Conservation (phyloP, 495 filamentous ascomycete species). For the Apodospora peruviana region DNA sequence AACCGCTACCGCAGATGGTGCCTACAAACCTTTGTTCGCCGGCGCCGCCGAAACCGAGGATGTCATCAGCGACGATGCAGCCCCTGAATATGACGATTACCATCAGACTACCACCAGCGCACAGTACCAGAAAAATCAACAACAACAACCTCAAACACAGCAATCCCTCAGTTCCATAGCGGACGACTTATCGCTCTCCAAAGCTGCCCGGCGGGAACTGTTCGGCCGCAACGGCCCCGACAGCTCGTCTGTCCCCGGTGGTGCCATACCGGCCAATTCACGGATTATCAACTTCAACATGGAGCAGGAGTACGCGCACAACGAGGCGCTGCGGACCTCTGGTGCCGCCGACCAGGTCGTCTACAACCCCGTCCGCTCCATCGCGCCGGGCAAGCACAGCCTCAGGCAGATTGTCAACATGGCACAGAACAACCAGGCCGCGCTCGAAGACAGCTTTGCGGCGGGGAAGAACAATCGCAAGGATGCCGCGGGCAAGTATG, state of each 20-base stretch:
- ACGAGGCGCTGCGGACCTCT: slow-evolving; percentile 64
- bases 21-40: slow-evolving; percentile 40
- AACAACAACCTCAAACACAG: slow-evolving; percentile 5
- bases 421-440: slow-evolving; percentile 70
- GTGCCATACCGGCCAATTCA: too few species aligned
- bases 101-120: background rate
- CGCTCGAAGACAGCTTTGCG: slow-evolving; percentile 85
- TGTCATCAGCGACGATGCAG: background rate
- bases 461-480: slow-evolving; percentile 64
- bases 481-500: slow-evolving; percentile 77
- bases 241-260: slow-evolving; percentile 23
- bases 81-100: background rate
- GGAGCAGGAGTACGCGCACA: slow-evolving; percentile 75
- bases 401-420: slow-evolving; percentile 81
- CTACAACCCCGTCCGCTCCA: slow-evolving; percentile 76
- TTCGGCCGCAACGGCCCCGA: slow-evolving; percentile 59
- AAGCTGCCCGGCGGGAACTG: slow-evolving; percentile 68
- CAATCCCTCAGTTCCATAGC: slow-evolving; percentile 61
- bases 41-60: background rate
- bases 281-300: slow-evolving; percentile 78
- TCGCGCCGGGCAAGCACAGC: slow-evolving; percentile 84
- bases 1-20: slow-evolving; percentile 10
- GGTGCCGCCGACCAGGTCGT: slow-evolving; percentile 50
- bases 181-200: slow-evolving; percentile 67
- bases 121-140: slow-evolving; percentile 8